phyloP scores from a whole-genome alignment of 2,329 filamentous ascomycete genomes.

The Aspergillus ibericus region DNA sequence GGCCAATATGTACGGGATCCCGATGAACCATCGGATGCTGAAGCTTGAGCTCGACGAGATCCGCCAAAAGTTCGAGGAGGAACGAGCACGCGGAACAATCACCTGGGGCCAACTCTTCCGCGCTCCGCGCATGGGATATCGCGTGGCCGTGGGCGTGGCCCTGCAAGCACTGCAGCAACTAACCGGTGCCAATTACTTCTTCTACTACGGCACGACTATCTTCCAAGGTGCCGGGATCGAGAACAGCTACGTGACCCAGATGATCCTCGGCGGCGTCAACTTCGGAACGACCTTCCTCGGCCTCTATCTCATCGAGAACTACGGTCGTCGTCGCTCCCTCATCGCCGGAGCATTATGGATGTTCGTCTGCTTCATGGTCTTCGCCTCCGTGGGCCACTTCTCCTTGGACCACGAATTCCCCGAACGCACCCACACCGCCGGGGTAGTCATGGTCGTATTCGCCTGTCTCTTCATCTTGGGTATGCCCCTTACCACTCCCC shows the following conservation, averaged over 20 bases:
- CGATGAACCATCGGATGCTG: constrained; percentile 54
- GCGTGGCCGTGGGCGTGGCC: constrained; percentile 41
- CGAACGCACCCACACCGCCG: constrained; percentile 48
- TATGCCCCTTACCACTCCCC: too few relatives aligned
- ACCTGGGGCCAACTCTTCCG: constrained; percentile 41
- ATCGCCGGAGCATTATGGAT: constrained; percentile 69
- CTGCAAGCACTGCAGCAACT: constrained; percentile 47
- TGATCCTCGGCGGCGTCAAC: constrained; percentile 67
- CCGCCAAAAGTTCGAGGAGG: constrained; percentile 56
- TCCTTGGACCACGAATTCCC: constrained; percentile 38
- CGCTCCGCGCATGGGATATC: constrained; percentile 45
- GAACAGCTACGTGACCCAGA: constrained; percentile 63
- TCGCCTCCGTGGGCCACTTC: constrained; percentile 58
- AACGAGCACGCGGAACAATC: constrained; percentile 38
- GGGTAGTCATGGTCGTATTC: constrained; percentile 68
- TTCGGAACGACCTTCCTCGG: constrained; percentile 65
- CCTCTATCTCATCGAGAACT: constrained; percentile 67
- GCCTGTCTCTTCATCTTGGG: constrained; percentile 71
- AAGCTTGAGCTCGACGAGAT: constrained; percentile 57
- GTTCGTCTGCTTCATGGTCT: constrained; percentile 64
- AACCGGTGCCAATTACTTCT: constrained; percentile 48
- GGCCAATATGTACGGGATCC: constrained; percentile 55
- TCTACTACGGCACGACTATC: constrained; percentile 53
- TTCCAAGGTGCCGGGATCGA: constrained; percentile 65
- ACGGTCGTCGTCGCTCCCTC: constrained; percentile 67